These are phyloP conservation scores for Sarocladium oryzae DNA, from an alignment of 2,329 filamentous ascomycete genomes.

Conservation along the genomic window DNA sequence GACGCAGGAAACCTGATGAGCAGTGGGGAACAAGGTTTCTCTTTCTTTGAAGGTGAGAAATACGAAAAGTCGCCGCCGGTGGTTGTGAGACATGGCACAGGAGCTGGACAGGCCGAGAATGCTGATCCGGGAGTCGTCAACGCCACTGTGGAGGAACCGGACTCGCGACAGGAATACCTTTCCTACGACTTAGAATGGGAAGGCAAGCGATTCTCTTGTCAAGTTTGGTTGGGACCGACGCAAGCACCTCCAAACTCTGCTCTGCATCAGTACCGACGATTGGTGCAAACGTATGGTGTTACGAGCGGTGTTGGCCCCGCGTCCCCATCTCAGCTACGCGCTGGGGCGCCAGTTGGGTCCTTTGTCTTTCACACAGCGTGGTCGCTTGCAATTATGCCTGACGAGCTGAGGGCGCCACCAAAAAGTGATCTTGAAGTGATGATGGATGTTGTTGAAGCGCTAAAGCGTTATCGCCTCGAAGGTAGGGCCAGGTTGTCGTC, in stretches of 20 bases:
- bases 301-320: conserved; percentile 35
- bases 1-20: conserved; percentile 38
- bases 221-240: conserved; percentile 43
- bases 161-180: conserved; percentile 17
- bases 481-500: conserved; percentile 24
- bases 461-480: conserved; percentile 32
- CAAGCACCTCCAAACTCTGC: conserved; percentile 26
- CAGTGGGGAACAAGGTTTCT: conserved; percentile 32
- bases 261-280: conserved; percentile 41
- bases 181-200: conserved; percentile 20
- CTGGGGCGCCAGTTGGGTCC: conserved; percentile 39
- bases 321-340: conserved; percentile 41
- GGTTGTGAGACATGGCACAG: conserved; percentile 1
- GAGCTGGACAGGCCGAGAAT: conserved; percentile 6
- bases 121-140: conserved; percentile 8
- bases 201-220: conserved; percentile 17
- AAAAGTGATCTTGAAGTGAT: conserved; percentile 28
- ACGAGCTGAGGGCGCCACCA: conserved; percentile 21
- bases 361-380: conserved; percentile 47
- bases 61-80: conserved; percentile 1
- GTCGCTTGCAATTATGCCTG: conserved; percentile 40
- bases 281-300: conserved; percentile 31
- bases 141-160: conserved; percentile 8
- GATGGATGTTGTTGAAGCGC: conserved; percentile 35
- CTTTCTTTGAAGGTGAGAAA: conserved; percentile 35